phyloP scores from a whole-genome alignment of 2,329 filamentous ascomycete genomes.

The Exophiala aquamarina region DNA sequence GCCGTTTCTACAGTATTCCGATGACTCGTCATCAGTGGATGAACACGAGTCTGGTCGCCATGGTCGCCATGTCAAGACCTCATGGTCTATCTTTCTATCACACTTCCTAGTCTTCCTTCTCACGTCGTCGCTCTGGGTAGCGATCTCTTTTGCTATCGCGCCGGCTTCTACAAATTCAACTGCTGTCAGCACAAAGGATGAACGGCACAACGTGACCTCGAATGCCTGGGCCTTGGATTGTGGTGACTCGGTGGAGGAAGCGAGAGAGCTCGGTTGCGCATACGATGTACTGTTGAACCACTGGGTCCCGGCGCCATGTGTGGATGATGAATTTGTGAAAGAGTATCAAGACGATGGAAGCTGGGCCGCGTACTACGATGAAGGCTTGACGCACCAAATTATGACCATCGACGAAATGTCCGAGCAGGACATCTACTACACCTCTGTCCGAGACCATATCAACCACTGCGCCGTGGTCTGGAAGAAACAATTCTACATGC shows the following conservation, averaged over 20 bases:
- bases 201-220: background rate
- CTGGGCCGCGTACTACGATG: constrained; percentile 1
- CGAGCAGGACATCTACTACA: constrained; percentile 3
- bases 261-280: background rate
- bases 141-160: background rate
- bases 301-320: constrained; percentile 2
- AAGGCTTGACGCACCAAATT: background rate
- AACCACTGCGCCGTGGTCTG: constrained; percentile 7
- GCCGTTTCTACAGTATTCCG: too few species aligned
- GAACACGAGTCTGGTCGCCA: too few species aligned
- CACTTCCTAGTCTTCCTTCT: constrained; percentile 1
- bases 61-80: too few species aligned
- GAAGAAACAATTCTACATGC: constrained; percentile 5
- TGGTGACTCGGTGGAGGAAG: constrained; percentile 1
- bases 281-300: constrained; percentile 5
- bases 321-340: constrained; percentile 2
- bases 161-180: background rate
- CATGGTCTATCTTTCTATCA: background rate
- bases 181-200: background rate
- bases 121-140: background rate
- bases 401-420: constrained; percentile 2
- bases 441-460: constrained; percentile 2
- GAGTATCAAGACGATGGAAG: constrained; percentile 4
- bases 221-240: background rate
- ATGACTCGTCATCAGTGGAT: too few species aligned